Conservation (phyloP, 768 basidiomycete species). For the Galerina marginata region DNA sequence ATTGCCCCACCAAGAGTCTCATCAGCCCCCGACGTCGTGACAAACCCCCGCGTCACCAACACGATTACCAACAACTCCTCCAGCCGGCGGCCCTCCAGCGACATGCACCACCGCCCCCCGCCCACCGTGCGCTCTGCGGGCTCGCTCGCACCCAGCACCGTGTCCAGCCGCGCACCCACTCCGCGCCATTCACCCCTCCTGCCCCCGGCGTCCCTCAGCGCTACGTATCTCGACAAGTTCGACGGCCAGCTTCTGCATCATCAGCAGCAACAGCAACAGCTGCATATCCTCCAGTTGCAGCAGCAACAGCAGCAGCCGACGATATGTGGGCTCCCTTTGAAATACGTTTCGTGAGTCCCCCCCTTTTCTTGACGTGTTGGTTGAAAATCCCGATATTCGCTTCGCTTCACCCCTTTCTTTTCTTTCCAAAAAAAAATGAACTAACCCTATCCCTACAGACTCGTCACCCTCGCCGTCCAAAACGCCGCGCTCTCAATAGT, state of each 20-base stretch:
- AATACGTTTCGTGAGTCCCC: constrained; percentile 78
- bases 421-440: constrained; percentile 5
- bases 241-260: constrained; percentile 12
- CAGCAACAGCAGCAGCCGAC: constrained; percentile 48
- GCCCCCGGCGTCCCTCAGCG: constrained; percentile 47
- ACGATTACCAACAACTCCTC: neutral
- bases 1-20: neutral
- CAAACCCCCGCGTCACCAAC: neutral
- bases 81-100: neutral
- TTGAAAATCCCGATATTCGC: neutral
- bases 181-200: constrained; percentile 58
- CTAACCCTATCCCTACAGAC: constrained; percentile 40
- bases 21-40: neutral
- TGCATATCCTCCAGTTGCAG: constrained; percentile 30
- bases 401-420: neutral
- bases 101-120: constrained; percentile 66
- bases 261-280: constrained; percentile 37
- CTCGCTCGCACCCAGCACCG: constrained; percentile 41
- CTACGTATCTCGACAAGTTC: constrained; percentile 40
- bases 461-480: constrained; percentile 90
- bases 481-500: constrained; percentile 96
- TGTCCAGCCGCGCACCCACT: constrained; percentile 35
- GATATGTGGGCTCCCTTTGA: constrained; percentile 74
- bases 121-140: constrained; percentile 60
- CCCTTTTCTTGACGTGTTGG: neutral